Evolutionary conservation across 495 filamentous ascomycete species (phyloP), one percentile per base, ranked within the genome.

Genomic region (Talaromyces adpressus): DNA sequence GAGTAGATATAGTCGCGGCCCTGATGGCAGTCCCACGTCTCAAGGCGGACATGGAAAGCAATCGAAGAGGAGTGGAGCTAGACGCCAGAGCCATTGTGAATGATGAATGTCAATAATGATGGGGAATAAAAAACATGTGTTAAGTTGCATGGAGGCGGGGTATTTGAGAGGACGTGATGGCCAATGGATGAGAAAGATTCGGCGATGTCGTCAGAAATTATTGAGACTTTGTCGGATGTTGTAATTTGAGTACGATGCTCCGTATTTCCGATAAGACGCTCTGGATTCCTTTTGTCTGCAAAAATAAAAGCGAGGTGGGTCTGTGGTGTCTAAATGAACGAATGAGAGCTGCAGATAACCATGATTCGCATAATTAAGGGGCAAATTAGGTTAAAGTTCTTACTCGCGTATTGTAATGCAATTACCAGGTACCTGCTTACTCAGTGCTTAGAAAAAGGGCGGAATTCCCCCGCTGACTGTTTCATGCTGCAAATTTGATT

Each of bases 1-100:
- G 56, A 25, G 27, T 58, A 58, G 27, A 58, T 58, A 58, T 58
- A 58, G 27, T 34, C n/a, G 56, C 7, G n/a, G 16, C 23, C 56
- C 9, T 36, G 16, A 58, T 0, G 8, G 3, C 14, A 25, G 56
- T 58, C 56, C 29, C 56, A 58, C 56, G 56, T 36, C 56, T 18
- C 14, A 58, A 7, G 29, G 16, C 2, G 45, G 27, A 36, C 56
- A 36, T 36, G 23, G 56, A 58, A 58, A 34, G 56, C 56, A 58
- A 58, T 58, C 56, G 56, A 58, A 58, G 16, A 20, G n/a, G 30
- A 6, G 56, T 58, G 56, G 30, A 58, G 56, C 56, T 58, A 14
- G 29, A 58, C 56, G 27, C 27, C 14, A 29, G 27, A 56, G 22
- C 27, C 52, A 56, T 56, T 29, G 3, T 56, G 52, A n/a, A 56